Conservation (phyloP, 345 rosid species). For the Stellera chamaejasme region DNA sequence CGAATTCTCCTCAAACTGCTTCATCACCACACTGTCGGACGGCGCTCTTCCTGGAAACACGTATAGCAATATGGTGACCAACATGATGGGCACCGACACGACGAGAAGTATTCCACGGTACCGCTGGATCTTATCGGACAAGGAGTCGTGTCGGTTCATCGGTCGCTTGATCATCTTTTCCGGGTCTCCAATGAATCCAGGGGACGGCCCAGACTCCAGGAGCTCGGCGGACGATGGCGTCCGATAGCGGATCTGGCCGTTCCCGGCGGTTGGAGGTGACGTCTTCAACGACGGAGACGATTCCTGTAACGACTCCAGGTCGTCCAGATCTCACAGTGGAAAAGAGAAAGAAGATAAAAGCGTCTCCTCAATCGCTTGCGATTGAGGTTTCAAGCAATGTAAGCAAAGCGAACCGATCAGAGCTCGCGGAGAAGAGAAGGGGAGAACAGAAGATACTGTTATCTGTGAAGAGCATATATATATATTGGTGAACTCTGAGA, state of each 20-base stretch:
- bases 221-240: slow-evolving; percentile 66
- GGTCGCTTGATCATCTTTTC: slow-evolving; percentile 59
- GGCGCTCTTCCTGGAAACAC: slow-evolving; percentile 49
- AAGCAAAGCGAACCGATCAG: too few relatives aligned
- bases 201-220: slow-evolving; percentile 24
- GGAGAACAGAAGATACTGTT: too few relatives aligned
- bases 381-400: too few relatives aligned
- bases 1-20: slow-evolving; percentile 31
- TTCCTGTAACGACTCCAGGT: slow-evolving; percentile 82
- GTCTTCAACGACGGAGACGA: slow-evolving; percentile 54
- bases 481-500: too few relatives aligned
- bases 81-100: slow-evolving; percentile 55
- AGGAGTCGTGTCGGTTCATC: slow-evolving; percentile 34
- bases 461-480: too few relatives aligned
- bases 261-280: slow-evolving; percentile 41
- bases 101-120: slow-evolving; percentile 53
- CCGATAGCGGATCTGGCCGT: slow-evolving; percentile 95
- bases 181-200: slow-evolving; percentile 21
- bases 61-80: slow-evolving; percentile 50
- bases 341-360: not conserved
- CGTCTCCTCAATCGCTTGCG: too few relatives aligned
- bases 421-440: too few relatives aligned
- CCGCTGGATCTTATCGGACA: slow-evolving; percentile 74
- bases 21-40: slow-evolving; percentile 26
- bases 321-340: slow-evolving; percentile 10